Conservation (phyloP, 768 basidiomycete genomes). For the Lactarius evosmus region DNA sequence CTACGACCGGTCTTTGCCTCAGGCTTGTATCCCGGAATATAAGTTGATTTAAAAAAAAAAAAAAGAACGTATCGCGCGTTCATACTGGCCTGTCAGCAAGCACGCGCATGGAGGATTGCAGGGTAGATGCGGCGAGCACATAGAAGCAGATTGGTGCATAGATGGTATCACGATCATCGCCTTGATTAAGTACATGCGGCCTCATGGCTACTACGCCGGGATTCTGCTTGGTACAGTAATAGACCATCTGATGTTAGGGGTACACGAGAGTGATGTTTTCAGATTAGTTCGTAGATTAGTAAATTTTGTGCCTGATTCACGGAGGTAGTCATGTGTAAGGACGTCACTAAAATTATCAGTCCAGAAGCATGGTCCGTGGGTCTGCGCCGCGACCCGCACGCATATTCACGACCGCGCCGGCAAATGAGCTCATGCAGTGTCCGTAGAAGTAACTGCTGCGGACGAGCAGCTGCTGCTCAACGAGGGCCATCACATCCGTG, state of each 20-base stretch:
- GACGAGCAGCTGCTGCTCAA: constrained; percentile 42
- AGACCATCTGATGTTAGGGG: background rate
- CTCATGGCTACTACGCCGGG: no score
- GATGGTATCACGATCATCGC: no score
- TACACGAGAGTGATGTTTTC: background rate
- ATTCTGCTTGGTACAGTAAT: background rate
- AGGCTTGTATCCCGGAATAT: no score
- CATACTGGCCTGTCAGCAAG: background rate
- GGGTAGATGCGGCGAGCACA: constrained; percentile 1
- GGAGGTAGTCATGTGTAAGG: background rate
- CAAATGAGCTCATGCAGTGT: constrained; percentile 40
- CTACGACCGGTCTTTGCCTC: no score
- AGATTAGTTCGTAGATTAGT: background rate
- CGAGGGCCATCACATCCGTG: constrained; percentile 42
- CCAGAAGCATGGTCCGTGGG: constrained; percentile 35
- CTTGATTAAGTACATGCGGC: no score
- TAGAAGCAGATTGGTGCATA: constrained; percentile 1
- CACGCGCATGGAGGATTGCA: constrained; percentile 5
- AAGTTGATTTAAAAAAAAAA: no score
- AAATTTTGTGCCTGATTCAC: background rate
- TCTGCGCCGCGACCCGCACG: constrained; percentile 38
- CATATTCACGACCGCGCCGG: constrained; percentile 41
- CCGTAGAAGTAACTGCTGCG: constrained; percentile 40
- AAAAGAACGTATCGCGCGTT: no score
- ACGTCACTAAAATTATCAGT: constrained; percentile 28